A percentile compares a stretch with the other conserved stretches of the same genome.
phyloP scores from a whole-genome alignment of 306 rosid species.

The Ormosia emarginata region DNA sequence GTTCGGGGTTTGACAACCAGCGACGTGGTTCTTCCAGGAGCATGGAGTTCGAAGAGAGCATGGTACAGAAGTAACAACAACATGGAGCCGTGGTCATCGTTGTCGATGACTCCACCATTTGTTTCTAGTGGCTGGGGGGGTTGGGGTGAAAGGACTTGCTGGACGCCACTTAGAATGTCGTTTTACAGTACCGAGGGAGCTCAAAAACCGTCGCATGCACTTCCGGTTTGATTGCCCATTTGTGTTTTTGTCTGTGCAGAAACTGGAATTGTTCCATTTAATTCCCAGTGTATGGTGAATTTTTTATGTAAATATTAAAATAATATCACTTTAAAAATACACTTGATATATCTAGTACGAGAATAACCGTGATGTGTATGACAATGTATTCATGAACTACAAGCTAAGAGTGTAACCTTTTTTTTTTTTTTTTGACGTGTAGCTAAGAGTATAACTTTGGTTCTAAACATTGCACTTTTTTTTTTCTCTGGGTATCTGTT shows the following conservation, averaged over 20 bases:
- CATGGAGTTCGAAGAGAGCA: conserved; percentile 21
- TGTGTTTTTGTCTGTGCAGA: neutral
- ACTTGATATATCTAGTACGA: no score
- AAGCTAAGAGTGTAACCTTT: no score
- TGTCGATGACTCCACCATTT: neutral
- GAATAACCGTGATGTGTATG: no score
- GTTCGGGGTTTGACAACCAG: conserved; percentile 28
- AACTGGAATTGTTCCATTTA: neutral
- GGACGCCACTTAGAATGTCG: neutral
- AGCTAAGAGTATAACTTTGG: no score
- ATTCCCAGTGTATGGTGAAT: neutral
- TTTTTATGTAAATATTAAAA: neutral
- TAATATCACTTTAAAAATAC: no score
- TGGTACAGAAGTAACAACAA: neutral
- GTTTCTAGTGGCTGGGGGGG: neutral
- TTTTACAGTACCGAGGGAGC: neutral
- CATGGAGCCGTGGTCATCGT: neutral
- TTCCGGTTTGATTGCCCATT: neutral
- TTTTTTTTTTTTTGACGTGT: no score
- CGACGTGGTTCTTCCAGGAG: conserved; percentile 21
- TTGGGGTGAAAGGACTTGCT: neutral
- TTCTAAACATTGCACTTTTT: no score
- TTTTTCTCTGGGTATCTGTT: no score
- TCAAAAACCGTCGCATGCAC: neutral
- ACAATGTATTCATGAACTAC: no score